phyloP scores from a whole-genome alignment of 2,329 filamentous ascomycete genomes.

The Saccharata proteae region DNA sequence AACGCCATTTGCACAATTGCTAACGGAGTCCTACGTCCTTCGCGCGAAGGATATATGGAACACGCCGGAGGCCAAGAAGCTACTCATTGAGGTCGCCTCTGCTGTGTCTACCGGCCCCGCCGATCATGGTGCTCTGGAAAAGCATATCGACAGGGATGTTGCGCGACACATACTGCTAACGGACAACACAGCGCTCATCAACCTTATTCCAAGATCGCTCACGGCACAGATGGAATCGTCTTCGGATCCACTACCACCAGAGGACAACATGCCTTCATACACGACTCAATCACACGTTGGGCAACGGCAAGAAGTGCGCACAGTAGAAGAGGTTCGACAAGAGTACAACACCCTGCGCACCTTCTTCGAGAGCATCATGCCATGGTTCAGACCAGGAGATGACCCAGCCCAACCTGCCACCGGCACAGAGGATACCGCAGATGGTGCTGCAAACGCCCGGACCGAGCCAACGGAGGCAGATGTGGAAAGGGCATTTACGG shows the following conservation, averaged over 20 bases:
- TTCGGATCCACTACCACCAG: constrained; percentile 72
- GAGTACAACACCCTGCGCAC: constrained; percentile 9
- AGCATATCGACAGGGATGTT: constrained; percentile 40
- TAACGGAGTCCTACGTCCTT: constrained; percentile 63
- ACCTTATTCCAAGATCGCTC: constrained; percentile 53
- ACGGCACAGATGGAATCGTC: constrained; percentile 46
- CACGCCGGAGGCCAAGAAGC: constrained; percentile 53
- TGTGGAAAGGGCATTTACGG: constrained; percentile 8
- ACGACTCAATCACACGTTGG: neutral
- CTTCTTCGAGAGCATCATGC: constrained; percentile 10
- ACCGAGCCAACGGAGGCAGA: constrained; percentile 10
- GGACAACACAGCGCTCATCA: constrained; percentile 59
- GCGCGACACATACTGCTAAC: constrained; percentile 70
- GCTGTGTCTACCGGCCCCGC: constrained; percentile 33
- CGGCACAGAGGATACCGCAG: too few relatives aligned
- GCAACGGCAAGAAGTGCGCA: too few relatives aligned
- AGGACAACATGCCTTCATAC: constrained; percentile 26
- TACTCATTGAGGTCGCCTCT: constrained; percentile 60
- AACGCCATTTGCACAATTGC: constrained; percentile 52
- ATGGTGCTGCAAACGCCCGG: too few relatives aligned
- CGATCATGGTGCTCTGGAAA: constrained; percentile 25
- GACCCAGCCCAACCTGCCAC: constrained; percentile 1
- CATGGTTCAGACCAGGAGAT: constrained; percentile 8
- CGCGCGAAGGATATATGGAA: constrained; percentile 80
- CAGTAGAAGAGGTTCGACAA: constrained; percentile 5